A percentile compares a stretch with the other conserved stretches of the same genome.
These are phyloP conservation scores for Yarrowia galli DNA, from an alignment of 1,139 yeast genomes.

Conservation along the genomic window DNA sequence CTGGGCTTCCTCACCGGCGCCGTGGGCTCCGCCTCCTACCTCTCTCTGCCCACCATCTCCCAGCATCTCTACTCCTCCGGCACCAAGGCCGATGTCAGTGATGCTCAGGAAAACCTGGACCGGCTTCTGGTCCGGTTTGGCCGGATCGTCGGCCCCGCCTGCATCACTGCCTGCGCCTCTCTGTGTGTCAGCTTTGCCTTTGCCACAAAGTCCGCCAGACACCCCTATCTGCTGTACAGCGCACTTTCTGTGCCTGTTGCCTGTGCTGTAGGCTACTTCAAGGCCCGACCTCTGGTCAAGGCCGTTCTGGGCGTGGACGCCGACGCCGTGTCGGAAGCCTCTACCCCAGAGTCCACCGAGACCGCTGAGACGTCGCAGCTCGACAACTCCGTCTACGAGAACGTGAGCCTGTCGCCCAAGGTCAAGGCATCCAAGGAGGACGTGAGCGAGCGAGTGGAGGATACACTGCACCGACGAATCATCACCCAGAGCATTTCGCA, in stretches of 20 bases:
- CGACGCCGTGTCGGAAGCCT: background rate
- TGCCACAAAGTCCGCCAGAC: constrained; percentile 45
- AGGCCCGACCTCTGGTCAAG: constrained; percentile 25
- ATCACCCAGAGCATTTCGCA: constrained; percentile 19
- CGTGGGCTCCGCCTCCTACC: constrained; percentile 44
- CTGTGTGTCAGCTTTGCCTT: constrained; percentile 44
- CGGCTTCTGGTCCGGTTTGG: constrained; percentile 29
- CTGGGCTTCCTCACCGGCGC: constrained; percentile 47
- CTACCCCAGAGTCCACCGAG: constrained; percentile 26
- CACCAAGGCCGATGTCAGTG: constrained; percentile 22
- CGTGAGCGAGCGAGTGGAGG: constrained; percentile 32
- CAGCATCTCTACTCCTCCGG: constrained; percentile 38
- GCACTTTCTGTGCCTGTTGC: constrained; percentile 45
- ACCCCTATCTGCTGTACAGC: constrained; percentile 47
- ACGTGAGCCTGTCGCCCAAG: constrained; percentile 31
- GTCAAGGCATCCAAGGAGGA: constrained; percentile 13
- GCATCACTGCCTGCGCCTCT: constrained; percentile 43
- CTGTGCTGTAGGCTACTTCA: constrained; percentile 29
- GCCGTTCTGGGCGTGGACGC: constrained; percentile 18
- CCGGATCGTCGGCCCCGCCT: constrained; percentile 36
- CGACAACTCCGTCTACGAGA: constrained; percentile 46
- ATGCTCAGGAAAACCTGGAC: constrained; percentile 16
- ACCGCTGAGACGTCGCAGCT: constrained; percentile 43
- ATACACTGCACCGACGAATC: constrained; percentile 36
- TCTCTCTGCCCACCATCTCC: constrained; percentile 43